These are phyloP conservation scores for Neodidymelliopsis sp. DNA, from an alignment of 2,329 filamentous ascomycete species.

Conservation along the genomic window DNA sequence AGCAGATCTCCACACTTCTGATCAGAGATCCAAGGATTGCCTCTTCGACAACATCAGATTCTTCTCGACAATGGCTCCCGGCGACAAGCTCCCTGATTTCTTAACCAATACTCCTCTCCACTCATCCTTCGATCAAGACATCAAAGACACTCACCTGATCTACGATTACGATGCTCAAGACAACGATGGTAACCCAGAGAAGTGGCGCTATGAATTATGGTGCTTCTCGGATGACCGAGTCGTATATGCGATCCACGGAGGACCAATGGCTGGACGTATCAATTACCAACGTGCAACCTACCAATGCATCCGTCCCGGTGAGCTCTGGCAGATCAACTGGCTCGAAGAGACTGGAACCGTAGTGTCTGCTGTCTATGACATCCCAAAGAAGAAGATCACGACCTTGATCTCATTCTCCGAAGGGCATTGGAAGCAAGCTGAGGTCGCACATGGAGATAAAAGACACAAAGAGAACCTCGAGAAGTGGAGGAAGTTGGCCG, in stretches of 20 bases:
- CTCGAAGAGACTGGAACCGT: slow-evolving; percentile 67
- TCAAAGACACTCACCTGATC: slow-evolving; percentile 62
- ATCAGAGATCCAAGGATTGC: too few relatives aligned
- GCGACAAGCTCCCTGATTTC: slow-evolving; percentile 34
- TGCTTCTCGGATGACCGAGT: slow-evolving; percentile 63
- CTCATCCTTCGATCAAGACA: slow-evolving; percentile 58
- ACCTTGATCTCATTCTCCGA: slow-evolving; percentile 63
- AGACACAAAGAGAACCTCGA: slow-evolving; percentile 59
- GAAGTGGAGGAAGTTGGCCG: slow-evolving; percentile 60
- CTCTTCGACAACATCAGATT: neutral
- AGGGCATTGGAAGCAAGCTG: slow-evolving; percentile 62
- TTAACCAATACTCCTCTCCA: slow-evolving; percentile 39
- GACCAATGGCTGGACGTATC: slow-evolving; percentile 59
- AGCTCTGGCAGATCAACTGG: slow-evolving; percentile 68
- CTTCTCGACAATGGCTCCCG: slow-evolving; percentile 27
- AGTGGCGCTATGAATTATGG: slow-evolving; percentile 70
- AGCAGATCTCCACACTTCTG: neutral
- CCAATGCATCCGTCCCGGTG: slow-evolving; percentile 65
- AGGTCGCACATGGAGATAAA: slow-evolving; percentile 64
- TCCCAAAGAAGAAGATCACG: slow-evolving; percentile 57
- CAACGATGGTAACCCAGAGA: slow-evolving; percentile 59
- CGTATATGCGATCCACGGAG: slow-evolving; percentile 67
- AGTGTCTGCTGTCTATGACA: slow-evolving; percentile 64
- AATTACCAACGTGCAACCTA: slow-evolving; percentile 64
- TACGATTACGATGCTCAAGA: slow-evolving; percentile 65